phyloP scores from a whole-genome alignment of 2,329 filamentous ascomycete species.

The Aspergillus flavus region DNA sequence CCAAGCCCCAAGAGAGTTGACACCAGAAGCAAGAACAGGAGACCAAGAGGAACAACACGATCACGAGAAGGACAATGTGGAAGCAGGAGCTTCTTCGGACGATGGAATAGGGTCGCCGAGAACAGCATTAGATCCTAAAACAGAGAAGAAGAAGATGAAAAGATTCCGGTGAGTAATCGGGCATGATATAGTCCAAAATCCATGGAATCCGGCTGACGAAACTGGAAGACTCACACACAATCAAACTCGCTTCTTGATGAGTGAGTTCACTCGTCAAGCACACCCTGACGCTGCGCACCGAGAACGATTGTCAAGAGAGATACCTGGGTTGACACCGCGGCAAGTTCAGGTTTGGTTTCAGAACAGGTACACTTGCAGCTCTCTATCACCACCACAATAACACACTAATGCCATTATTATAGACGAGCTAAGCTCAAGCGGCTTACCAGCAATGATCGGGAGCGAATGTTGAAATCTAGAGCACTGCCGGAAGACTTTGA shows the following conservation, averaged over 20 bases:
- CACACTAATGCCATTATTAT: conserved; percentile 16
- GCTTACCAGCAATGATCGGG: conserved; percentile 62
- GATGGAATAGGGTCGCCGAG: conserved; percentile 31
- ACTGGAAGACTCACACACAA: conserved; percentile 79
- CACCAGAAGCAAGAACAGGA: conserved; percentile 14
- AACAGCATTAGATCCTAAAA: conserved; percentile 28
- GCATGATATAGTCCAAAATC: background rate
- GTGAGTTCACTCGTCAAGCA: conserved; percentile 91
- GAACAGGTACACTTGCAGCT: conserved; percentile 69
- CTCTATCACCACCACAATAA: background rate
- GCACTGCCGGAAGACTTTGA: conserved; percentile 63
- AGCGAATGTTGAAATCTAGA: conserved; percentile 63
- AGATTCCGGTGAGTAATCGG: conserved; percentile 41
- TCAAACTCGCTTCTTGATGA: conserved; percentile 97
- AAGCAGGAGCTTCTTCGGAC: conserved; percentile 30
- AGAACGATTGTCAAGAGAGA: conserved; percentile 83
- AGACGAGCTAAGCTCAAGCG: conserved; percentile 65
- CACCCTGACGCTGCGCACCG: conserved; percentile 91
- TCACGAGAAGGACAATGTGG: conserved; percentile 21
- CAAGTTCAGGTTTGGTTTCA: conserved; percentile 99
- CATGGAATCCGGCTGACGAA: conserved; percentile 6
- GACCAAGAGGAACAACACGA: conserved; percentile 18
- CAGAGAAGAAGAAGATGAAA: conserved; percentile 48
- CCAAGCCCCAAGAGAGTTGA: conserved; percentile 14
- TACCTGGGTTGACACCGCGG: conserved; percentile 85